Base-by-base conservation (phyloP, 345 rosid genomes). In the Pistacia atlantica region DNA sequence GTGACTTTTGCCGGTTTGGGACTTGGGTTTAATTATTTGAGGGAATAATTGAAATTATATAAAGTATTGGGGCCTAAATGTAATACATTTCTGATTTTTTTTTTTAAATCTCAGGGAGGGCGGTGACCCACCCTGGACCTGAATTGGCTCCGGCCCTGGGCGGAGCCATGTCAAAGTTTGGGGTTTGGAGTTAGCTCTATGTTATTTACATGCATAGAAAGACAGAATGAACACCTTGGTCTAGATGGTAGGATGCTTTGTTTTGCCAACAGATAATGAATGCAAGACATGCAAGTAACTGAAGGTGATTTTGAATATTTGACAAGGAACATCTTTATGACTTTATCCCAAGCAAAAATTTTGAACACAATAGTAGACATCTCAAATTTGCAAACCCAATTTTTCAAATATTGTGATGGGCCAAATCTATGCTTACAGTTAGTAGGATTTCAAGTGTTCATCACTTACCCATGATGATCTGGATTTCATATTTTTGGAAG, bases 401-500 rank as follows among this genome's bases (percentile, higher is more conserved):
- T 60, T 18, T n/a, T 48, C 28, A 51, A 69, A 69, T 16, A 12
- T 45, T 11, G 48, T 37, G 16, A n/a, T 31, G 48, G 51, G 17
- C 12, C 57, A 66, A 25, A 38, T 14, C 12, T 16, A 33, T 9
- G 18, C 72, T 67, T 58, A 11, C 52, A 33, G 67, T 63, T 25
- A 72, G 31, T 42, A 31, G 28, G 8, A 20, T 22, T 55, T 11
- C 11, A 28, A 59, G 51, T 35, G 1, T 64, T 69, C 65, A 59
- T 42, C 55, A 73, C 86, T 75, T 80, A 90, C 94, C 92, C 92
- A 90, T 48, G 90, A 87, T 74, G 79, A 65, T 83, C 75, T 82
- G 74, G 94, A 77, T 81, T 88, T 90, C 52, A 84, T 83, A 78
- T 80, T 88, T 81, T 88, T 88, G 25, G 88, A 87, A 69, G 88